phyloP scores from a whole-genome alignment of 2,329 filamentous ascomycete species.

The Cladosporium sp. region DNA sequence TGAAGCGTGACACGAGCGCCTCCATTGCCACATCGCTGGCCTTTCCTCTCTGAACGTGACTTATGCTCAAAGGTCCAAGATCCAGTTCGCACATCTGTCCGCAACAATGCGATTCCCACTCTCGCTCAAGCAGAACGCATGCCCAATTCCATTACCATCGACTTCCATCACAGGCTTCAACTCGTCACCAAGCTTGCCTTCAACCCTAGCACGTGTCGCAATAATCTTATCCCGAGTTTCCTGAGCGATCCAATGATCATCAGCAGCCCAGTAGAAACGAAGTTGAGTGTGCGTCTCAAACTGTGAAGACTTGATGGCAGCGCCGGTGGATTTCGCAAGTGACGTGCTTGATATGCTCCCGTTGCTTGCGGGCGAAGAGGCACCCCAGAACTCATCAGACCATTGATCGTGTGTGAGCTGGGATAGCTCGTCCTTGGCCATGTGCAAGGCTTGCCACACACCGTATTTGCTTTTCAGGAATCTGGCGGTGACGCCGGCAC shows the following conservation, averaged over 20 bases:
- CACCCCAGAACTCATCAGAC: slow-evolving; percentile 57
- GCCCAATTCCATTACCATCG: slow-evolving; percentile 50
- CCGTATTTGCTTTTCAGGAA: slow-evolving; percentile 48
- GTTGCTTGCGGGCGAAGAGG: not conserved
- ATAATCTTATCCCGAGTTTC: slow-evolving; percentile 54
- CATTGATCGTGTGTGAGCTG: slow-evolving; percentile 54
- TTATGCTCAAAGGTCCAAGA: too few species aligned
- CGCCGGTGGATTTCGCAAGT: not conserved
- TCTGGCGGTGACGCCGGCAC: slow-evolving; percentile 44
- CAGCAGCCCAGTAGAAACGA: slow-evolving; percentile 55
- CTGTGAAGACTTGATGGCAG: not conserved
- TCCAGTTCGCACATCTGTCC: slow-evolving; percentile 45
- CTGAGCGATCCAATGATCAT: slow-evolving; percentile 60
- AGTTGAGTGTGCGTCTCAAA: slow-evolving; percentile 34
- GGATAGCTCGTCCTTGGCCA: slow-evolving; percentile 55
- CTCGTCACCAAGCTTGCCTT: slow-evolving; percentile 19
- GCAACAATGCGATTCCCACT: slow-evolving; percentile 46
- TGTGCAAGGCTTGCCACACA: slow-evolving; percentile 53
- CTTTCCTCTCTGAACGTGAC: too few species aligned
- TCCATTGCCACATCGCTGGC: too few species aligned
- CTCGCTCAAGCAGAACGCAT: slow-evolving; percentile 54
- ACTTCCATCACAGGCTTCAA: slow-evolving; percentile 49
- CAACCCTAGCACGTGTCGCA: slow-evolving; percentile 33
- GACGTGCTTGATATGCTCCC: not conserved
- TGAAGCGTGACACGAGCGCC: too few species aligned